Conservation (phyloP, 2,329 filamentous ascomycete species). For the Macrophomina tecta region DNA sequence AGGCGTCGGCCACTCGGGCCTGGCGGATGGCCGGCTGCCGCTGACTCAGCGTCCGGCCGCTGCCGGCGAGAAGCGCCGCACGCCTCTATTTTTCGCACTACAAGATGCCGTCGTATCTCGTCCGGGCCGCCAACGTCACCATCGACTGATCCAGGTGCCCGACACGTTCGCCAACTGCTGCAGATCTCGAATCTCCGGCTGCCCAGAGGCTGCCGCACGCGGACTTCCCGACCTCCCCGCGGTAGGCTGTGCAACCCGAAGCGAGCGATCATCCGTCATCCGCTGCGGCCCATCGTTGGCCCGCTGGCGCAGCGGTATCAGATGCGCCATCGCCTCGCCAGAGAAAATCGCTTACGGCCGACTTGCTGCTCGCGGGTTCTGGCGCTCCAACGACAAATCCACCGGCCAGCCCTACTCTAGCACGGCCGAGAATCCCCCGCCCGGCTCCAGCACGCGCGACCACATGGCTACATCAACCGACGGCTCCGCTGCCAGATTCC, state of each 20-base stretch:
- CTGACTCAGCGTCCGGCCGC: neutral
- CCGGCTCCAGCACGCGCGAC: neutral
- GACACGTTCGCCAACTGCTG: neutral
- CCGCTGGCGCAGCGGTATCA: neutral
- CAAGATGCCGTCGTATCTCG: neutral
- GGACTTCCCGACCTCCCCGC: slow-evolving; percentile 7
- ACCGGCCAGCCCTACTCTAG: neutral
- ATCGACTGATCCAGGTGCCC: slow-evolving; percentile 1
- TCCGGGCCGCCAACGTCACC: neutral
- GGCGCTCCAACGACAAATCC: neutral
- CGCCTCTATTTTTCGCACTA: neutral
- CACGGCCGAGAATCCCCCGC: neutral
- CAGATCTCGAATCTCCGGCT: slow-evolving; percentile 4
- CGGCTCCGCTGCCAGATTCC: neutral
- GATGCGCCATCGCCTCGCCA: neutral
- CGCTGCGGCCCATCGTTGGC: slow-evolving; percentile 15
- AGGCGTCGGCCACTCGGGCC: slow-evolving; percentile 3
- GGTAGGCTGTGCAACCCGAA: slow-evolving; percentile 2
- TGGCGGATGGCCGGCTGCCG: neutral
- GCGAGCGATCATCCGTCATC: slow-evolving; percentile 23
- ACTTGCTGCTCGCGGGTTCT: neutral
- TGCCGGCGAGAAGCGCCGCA: neutral
- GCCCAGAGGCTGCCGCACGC: neutral
- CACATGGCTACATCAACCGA: neutral
- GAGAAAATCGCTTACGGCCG: slow-evolving; percentile 11